phyloP scores from a whole-genome alignment of 2,329 filamentous ascomycete species.

The Scedosporium minutisporum region DNA sequence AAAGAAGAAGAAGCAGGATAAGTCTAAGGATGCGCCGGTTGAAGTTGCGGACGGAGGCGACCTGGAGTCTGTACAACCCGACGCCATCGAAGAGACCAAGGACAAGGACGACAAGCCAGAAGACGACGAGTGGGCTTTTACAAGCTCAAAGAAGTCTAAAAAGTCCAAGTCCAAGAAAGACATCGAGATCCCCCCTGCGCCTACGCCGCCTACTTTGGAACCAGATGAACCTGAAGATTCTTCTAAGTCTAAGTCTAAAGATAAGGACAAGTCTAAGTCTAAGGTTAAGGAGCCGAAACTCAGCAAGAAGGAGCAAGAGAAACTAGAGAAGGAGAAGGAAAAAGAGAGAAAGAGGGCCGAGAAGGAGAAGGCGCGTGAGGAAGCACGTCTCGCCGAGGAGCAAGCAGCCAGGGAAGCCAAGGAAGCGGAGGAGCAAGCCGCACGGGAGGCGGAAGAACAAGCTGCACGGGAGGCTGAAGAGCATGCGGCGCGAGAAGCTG shows the following conservation, averaged over 20 bases:
- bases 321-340: constrained; percentile 38
- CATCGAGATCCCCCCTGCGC: constrained; percentile 32
- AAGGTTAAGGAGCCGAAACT: constrained; percentile 34
- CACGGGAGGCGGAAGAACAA: constrained; percentile 15
- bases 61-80: constrained; percentile 35
- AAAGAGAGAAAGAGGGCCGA: constrained; percentile 30
- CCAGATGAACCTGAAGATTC: constrained; percentile 27
- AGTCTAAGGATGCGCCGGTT: constrained; percentile 37
- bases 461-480: constrained; percentile 16
- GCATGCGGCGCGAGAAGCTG: constrained; percentile 9
- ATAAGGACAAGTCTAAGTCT: constrained; percentile 22
- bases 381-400: constrained; percentile 15
- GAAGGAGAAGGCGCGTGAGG: constrained; percentile 9
- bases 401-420: constrained; percentile 25
- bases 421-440: constrained; percentile 11
- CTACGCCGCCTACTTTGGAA: constrained; percentile 37
- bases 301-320: constrained; percentile 40
- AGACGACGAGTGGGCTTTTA: constrained; percentile 31
- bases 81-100: constrained; percentile 33
- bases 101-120: constrained; percentile 21
- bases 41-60: constrained; percentile 36
- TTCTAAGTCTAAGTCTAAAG: constrained; percentile 31
- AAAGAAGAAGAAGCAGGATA: constrained; percentile 40
- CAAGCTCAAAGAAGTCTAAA: constrained; percentile 15
- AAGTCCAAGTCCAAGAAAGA: constrained; percentile 37